Evolutionary conservation across 495 filamentous ascomycete species (phyloP).

Genomic region (Lepraria neglecta): DNA sequence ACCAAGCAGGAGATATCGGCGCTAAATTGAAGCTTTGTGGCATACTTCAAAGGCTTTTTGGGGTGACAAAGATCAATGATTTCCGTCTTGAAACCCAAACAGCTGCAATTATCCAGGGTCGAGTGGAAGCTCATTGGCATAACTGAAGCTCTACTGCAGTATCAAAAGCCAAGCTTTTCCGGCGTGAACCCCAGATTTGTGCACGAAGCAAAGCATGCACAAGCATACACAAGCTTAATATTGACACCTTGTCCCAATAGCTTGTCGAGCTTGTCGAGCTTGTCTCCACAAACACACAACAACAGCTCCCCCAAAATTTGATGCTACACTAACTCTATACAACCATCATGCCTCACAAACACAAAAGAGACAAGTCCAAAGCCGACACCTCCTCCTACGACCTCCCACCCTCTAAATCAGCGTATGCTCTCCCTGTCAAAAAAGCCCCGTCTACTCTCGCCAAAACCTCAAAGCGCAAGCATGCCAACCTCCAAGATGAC

Average conservation of each 20-base stretch:
- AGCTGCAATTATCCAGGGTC: no score
- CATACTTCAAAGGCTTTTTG: no score
- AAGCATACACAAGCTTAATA: no score
- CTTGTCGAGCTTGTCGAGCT: background rate
- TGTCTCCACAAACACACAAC: background rate
- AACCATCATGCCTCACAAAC: conserved; percentile 74
- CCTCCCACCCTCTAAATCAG: conserved; percentile 65
- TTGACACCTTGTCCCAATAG: background rate
- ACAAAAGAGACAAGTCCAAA: conserved; percentile 52
- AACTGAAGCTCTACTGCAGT: background rate
- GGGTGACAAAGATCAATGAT: no score
- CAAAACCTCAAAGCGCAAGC: conserved; percentile 43
- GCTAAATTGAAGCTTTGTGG: no score
- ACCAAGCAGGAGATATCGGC: no score
- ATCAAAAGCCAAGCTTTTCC: background rate
- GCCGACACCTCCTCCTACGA: conserved; percentile 50
- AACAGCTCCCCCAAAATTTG: background rate
- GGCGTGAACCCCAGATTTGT: background rate
- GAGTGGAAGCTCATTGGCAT: background rate
- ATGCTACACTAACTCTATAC: background rate
- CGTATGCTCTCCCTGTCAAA: conserved; percentile 58
- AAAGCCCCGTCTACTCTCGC: conserved; percentile 25
- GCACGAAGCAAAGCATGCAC: background rate
- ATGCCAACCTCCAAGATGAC: conserved; percentile 57
- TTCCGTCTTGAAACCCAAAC: no score